These are phyloP conservation scores for Hericium coralloides DNA, from an alignment of 768 basidiomycete species.

Conservation along the genomic window DNA sequence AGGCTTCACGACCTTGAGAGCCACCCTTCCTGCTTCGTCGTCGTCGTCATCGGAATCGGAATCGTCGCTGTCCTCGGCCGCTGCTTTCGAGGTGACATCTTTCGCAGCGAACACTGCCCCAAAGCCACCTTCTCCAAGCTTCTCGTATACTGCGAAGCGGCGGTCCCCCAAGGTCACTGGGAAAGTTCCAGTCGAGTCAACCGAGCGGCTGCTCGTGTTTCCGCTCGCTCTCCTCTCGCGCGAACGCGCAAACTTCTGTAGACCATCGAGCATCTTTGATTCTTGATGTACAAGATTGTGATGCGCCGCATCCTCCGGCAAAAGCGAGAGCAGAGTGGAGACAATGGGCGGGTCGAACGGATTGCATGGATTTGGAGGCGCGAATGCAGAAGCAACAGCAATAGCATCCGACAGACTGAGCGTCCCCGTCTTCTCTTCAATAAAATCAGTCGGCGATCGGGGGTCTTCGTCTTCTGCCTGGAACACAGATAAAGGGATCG, in stretches of 20 bases:
- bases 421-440: constrained; percentile 56
- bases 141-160: constrained; percentile 66
- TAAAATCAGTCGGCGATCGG: constrained; percentile 6
- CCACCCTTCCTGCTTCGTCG: constrained; percentile 53
- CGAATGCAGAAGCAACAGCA: constrained; percentile 52
- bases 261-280: constrained; percentile 49
- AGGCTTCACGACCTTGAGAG: constrained; percentile 89
- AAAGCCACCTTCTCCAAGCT: constrained; percentile 95
- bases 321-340: constrained; percentile 51
- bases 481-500: constrained; percentile 11
- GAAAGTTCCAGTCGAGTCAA: constrained; percentile 31
- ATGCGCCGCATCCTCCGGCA: constrained; percentile 51
- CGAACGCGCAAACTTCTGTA: constrained; percentile 66
- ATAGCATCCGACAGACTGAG: constrained; percentile 60
- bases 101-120: constrained; percentile 89
- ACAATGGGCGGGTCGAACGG: constrained; percentile 67
- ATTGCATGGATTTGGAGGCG: constrained; percentile 81
- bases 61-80: constrained; percentile 31
- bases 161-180: constrained; percentile 54
- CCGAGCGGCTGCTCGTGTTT: constrained; percentile 24
- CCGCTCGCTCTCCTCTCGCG: constrained; percentile 24
- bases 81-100: constrained; percentile 34
- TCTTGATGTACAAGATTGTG: constrained; percentile 48
- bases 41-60: constrained; percentile 25
- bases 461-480: constrained; percentile 1